These are phyloP conservation scores for Silene noctiflora DNA, from an alignment of 179 eudicot species.

Conservation along the genomic window DNA sequence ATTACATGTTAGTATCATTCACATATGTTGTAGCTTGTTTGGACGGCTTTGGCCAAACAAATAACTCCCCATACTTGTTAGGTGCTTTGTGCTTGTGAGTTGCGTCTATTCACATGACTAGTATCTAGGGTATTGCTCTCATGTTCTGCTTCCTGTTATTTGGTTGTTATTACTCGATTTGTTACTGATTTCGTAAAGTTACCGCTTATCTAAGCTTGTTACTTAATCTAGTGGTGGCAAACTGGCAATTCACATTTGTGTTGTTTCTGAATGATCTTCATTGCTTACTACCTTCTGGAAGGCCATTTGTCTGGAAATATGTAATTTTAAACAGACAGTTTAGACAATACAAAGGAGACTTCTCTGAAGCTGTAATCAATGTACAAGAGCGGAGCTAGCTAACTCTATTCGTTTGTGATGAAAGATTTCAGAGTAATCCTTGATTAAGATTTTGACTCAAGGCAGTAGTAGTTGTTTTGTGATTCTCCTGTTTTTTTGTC, in stretches of 20 bases:
- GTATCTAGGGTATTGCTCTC: not conserved
- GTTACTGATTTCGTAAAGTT: not conserved
- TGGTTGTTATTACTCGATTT: not conserved
- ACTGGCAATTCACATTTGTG: not conserved
- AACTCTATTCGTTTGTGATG: not conserved
- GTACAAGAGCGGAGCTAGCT: not conserved
- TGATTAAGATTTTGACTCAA: too few species aligned
- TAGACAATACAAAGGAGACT: not conserved
- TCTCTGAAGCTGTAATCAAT: not conserved
- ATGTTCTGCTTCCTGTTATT: not conserved
- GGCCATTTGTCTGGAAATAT: not conserved
- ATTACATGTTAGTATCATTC: not conserved
- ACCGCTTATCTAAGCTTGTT: not conserved
- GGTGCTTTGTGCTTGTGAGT: slow-evolving; percentile 2
- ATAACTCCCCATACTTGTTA: not conserved
- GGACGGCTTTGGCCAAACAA: not conserved
- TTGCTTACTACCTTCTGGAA: not conserved
- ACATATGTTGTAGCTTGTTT: not conserved
- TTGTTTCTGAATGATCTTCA: not conserved
- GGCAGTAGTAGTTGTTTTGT: too few species aligned
- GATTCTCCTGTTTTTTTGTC: too few species aligned
- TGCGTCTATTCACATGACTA: not conserved
- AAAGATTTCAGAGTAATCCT: not conserved
- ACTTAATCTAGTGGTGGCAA: not conserved
- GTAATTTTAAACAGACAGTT: not conserved